Percentiles rank a stretch among this genome's conserved stretches.
Evolutionary conservation across 257 asterid species (phyloP).

Genomic region (Lantana camara): DNA sequence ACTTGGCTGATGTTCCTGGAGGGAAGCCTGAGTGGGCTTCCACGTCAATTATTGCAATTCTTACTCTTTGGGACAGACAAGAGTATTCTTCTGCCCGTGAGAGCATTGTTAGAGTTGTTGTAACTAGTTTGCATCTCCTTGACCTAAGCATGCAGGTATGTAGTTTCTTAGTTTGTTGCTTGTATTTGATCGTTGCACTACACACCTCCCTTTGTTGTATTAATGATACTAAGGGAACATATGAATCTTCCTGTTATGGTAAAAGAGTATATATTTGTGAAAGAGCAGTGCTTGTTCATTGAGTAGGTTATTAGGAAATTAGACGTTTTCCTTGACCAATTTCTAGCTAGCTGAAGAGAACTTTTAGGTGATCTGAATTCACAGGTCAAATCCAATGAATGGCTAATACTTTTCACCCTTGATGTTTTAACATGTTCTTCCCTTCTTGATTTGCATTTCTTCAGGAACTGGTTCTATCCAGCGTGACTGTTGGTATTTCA

Average conservation of each 20-base stretch:
- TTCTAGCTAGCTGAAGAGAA: no score
- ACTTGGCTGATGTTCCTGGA: no score
- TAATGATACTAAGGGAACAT: slow-evolving; percentile 3
- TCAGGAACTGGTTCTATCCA: slow-evolving; percentile 86
- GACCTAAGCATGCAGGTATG: slow-evolving; percentile 96
- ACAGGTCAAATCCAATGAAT: no score
- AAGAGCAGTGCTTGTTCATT: not conserved
- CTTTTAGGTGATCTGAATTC: no score
- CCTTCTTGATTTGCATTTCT: slow-evolving; percentile 31
- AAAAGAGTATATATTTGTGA: not conserved
- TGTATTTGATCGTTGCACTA: slow-evolving; percentile 5
- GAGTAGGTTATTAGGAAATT: slow-evolving; percentile 15
- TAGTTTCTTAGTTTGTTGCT: slow-evolving; percentile 14
- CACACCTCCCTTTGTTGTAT: not conserved
- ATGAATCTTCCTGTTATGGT: not conserved
- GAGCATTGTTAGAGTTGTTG: slow-evolving; percentile 95
- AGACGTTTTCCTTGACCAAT: not conserved
- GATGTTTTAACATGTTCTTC: no score
- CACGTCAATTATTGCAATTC: no score
- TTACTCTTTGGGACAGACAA: no score
- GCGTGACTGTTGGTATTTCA: slow-evolving; percentile 91
- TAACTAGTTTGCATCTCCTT: slow-evolving; percentile 90
- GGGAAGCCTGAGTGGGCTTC: no score
- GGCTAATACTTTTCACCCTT: no score
- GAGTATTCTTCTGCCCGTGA: no score